Evolutionary conservation across 2,329 filamentous ascomycete genomes (phyloP), one percentile per base, ranked within the genome.

Genomic region (Corynespora cassiicola): DNA sequence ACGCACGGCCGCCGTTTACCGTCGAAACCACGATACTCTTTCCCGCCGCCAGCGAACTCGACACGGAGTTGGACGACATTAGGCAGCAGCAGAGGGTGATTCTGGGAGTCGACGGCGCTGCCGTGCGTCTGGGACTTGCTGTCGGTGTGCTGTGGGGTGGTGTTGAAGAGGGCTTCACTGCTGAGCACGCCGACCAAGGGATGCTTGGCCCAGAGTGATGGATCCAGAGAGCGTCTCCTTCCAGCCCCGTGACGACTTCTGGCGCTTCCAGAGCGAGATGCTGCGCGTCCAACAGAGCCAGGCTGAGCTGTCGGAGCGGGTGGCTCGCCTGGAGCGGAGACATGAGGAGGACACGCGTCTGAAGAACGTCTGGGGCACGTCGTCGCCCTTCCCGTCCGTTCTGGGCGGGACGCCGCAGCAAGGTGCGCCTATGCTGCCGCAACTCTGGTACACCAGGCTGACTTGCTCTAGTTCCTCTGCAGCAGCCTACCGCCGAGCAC

Each of bases 341-440:
- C 78, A 79, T 42, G 81, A 85, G 50, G 81, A 85, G 52, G 81
- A 85, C 68, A 76, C 77, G 39, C 75, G 78, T 50, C 69, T 84
- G 68, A 95, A 92, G 70, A 95, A 88, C 45, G 87, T 95, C 39
- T 99, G 94, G 94, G 82, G 82, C 31, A 86, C 87, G 50, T 73
- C 78, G 31, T 95, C 91, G 39, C 91, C 91, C 11, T 96, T 96
- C 64, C 90, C 92, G n/a, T 86, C 85, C 50, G 83, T 90, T 24
- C 69, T 95, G 41, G 85, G 86, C 54, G 87, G 88, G 37, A 91
- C 90, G 29, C 87, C 90, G 36, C 88, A 95, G 65, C 88, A 95
- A 75, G 90, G 92, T 95, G 72, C 69, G 81, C 25, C 23, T 28
- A 34, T n/a, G 17, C 23, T 31, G n/a, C n/a, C n/a, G n/a, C 28